These are phyloP conservation scores for Lactarius hengduanensis DNA, from an alignment of 768 basidiomycete genomes.

Conservation along the genomic window DNA sequence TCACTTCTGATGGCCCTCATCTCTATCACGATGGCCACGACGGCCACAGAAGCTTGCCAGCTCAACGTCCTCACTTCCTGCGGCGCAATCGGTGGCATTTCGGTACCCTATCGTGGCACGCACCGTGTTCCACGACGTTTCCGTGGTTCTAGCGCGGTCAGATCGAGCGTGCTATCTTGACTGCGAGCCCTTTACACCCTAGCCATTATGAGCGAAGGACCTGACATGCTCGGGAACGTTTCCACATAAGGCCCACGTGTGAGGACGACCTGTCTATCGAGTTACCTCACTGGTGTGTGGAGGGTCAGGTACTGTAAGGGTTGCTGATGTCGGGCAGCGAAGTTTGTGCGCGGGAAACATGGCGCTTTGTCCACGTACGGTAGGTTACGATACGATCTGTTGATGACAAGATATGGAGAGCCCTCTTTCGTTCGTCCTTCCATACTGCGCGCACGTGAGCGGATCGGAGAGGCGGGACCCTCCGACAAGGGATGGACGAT, in stretches of 20 bases:
- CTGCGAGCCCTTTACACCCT: neutral
- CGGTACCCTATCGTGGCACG: too few relatives aligned
- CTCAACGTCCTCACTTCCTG: neutral
- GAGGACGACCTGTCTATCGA: neutral
- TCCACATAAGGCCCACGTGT: neutral
- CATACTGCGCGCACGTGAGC: neutral
- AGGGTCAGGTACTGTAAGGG: neutral
- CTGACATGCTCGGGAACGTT: neutral
- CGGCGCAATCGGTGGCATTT: neutral
- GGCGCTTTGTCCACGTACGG: neutral
- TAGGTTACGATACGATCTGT: neutral
- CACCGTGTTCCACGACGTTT: neutral
- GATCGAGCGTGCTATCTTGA: neutral
- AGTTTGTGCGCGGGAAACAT: neutral
- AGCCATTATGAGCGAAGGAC: neutral
- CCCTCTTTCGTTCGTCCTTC: neutral
- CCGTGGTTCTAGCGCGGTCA: neutral
- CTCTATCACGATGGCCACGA: conserved; percentile 2
- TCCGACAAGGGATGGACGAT: neutral
- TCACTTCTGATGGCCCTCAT: neutral
- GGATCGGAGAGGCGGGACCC: neutral
- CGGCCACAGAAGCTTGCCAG: neutral
- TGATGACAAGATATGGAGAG: neutral
- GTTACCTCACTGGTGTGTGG: neutral
- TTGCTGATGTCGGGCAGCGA: neutral